Evolutionary conservation across 164 flowering plant genomes (phyloP).

Genomic region (Amborella trichopoda): DNA sequence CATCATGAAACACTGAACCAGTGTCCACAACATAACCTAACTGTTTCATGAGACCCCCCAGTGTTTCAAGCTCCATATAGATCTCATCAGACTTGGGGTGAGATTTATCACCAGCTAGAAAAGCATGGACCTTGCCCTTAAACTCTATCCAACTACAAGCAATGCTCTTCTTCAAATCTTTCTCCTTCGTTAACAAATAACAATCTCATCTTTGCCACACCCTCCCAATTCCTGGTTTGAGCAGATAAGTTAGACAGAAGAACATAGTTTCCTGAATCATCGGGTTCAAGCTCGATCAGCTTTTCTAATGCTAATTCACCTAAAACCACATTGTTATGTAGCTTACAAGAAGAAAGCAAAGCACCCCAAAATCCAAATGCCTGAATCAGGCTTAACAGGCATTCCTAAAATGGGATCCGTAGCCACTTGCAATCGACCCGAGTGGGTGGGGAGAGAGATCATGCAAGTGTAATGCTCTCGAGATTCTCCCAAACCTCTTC

Average conservation of each 20-base stretch:
- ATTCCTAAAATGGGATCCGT: constrained; percentile 4
- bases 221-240: constrained; percentile 10
- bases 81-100: constrained; percentile 9
- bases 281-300: constrained; percentile 10
- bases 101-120: constrained; percentile 11
- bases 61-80: constrained; percentile 5
- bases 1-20: constrained; percentile 13
- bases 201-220: constrained; percentile 7
- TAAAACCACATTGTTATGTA: constrained; percentile 6
- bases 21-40: constrained; percentile 12
- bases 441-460: constrained; percentile 6
- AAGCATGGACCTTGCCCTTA: constrained; percentile 12
- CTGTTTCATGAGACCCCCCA: constrained; percentile 11
- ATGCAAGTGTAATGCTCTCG: constrained; percentile 8
- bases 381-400: constrained; percentile 8
- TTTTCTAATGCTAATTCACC: constrained; percentile 7
- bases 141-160: constrained; percentile 15
- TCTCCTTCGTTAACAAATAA: constrained; percentile 11
- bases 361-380: constrained; percentile 16
- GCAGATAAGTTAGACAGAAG: constrained; percentile 11
- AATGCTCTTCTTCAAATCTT: constrained; percentile 12
- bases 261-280: constrained; percentile 12
- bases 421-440: constrained; percentile 4
- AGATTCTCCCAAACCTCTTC: no score
- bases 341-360: constrained; percentile 9